Evolutionary conservation across 768 basidiomycete species (phyloP).

Genomic region (Chiua virens): DNA sequence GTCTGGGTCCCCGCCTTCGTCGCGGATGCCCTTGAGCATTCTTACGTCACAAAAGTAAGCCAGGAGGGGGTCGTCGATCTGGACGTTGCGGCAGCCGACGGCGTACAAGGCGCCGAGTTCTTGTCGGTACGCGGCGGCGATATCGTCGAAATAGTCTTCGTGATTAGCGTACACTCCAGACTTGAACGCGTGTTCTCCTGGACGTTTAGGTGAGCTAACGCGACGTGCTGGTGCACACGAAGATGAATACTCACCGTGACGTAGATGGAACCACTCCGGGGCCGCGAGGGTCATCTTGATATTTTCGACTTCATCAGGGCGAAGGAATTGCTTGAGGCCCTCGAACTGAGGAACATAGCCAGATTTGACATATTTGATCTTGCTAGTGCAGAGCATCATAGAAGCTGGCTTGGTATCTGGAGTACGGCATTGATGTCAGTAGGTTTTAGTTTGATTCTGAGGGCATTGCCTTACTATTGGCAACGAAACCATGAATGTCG

Average conservation of each 20-base stretch:
- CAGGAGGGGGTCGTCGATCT: conserved; percentile 48
- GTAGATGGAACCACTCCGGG: conserved; percentile 71
- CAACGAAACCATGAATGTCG: conserved; percentile 20
- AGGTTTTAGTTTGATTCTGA: not conserved
- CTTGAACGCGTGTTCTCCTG: conserved; percentile 24
- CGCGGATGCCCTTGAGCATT: conserved; percentile 56
- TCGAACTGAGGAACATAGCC: conserved; percentile 67
- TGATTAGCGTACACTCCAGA: conserved; percentile 17
- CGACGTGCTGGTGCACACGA: too few relatives aligned
- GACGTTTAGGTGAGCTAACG: too few relatives aligned
- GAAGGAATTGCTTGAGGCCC: conserved; percentile 55
- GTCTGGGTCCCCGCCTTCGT: conserved; percentile 58
- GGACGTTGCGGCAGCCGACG: conserved; percentile 43
- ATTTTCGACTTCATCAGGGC: conserved; percentile 59
- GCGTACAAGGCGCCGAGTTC: conserved; percentile 47
- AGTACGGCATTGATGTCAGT: not conserved
- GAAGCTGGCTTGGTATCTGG: conserved; percentile 20
- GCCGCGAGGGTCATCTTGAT: conserved; percentile 74
- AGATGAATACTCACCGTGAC: conserved; percentile 46
- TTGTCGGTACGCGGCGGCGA: conserved; percentile 44
- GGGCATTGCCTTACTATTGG: conserved; percentile 12
- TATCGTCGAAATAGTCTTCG: conserved; percentile 50
- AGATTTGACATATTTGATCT: conserved; percentile 59
- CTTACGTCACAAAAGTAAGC: conserved; percentile 66
- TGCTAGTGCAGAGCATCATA: conserved; percentile 44